Conservation (phyloP, 441 rosid species). For the Pelargonium myrrhifolium region DNA sequence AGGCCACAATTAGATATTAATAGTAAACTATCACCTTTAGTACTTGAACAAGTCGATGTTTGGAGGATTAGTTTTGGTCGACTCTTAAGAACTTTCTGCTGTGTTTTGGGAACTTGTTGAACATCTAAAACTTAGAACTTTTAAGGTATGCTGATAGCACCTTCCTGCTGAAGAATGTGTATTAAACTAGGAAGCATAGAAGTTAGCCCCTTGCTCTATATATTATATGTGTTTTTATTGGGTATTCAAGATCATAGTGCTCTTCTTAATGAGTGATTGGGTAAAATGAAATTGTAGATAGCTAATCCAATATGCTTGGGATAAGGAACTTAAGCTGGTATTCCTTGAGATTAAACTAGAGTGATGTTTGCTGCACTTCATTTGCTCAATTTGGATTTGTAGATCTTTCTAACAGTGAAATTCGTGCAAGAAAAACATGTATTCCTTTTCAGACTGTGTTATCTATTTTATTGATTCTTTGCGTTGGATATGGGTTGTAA, state of each 20-base stretch:
- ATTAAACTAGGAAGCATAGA: too few species aligned
- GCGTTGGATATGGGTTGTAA: not conserved
- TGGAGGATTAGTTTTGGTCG: not conserved
- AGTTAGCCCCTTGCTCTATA: too few species aligned
- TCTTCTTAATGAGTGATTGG: not conserved
- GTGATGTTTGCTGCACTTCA: not conserved
- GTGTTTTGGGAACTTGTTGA: not conserved
- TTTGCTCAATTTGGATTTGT: not conserved
- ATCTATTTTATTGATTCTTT: not conserved
- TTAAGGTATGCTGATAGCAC: too few species aligned
- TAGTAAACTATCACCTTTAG: not conserved
- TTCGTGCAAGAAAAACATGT: not conserved
- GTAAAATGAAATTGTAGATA: not conserved
- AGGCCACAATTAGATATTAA: not conserved
- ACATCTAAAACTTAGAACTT: not conserved
- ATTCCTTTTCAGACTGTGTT: not conserved
- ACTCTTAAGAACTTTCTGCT: not conserved
- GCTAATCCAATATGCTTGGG: not conserved
- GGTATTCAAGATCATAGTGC: too few species aligned
- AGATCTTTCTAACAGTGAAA: not conserved
- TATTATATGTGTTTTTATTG: too few species aligned
- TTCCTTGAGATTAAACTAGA: not conserved
- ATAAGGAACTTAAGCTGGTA: not conserved
- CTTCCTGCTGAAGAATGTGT: too few species aligned
- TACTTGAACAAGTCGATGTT: not conserved